Evolutionary conservation across 2,329 filamentous ascomycete species (phyloP), one percentile per base, ranked within the genome.

Genomic region (Neopestalotiopsis rosae): DNA sequence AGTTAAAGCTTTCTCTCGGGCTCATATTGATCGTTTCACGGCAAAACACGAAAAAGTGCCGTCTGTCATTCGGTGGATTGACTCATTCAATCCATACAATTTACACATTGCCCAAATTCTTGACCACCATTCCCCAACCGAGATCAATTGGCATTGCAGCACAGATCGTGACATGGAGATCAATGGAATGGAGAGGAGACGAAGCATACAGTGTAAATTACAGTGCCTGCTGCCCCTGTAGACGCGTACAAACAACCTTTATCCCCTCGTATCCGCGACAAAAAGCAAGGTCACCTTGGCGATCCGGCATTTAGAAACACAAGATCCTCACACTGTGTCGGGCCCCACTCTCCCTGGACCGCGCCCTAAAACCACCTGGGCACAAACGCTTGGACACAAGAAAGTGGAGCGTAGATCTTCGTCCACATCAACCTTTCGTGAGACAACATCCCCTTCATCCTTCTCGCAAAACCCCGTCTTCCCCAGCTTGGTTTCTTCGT

Each of bases 341-440:
- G 7, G 32, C 40, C 61, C 63, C 63, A 38, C 13, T 24, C 20
- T 57, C 34, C 30, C 28, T 28, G 49, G 28, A 65, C 63, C 63
- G 63, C 63, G 63, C 63, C 63, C 63, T 65, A 65, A 65, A 67
- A 69, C 68, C 67, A 34, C 70, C 34, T 38, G 34, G 34, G 34
- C 34, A 38, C 17, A 69, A 65, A 72, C 71, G 72, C 71, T 74
- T 71, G 68, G 71, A 72, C 71, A 61, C 67, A 71, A 58, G 17
- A n/a, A 66, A 66, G 70, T 70, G 69, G 66, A 72, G 71, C 67
- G 65, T 62, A 65, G 67, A 68, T 68, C 67, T 68, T 32, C 30
- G 32, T 67, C 38, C 52, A 67, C 65, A 52, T 67, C 65, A 67
- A 67, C 56, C 67, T 56, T 65, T 59, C 56, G 40, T 68, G 67